These are phyloP conservation scores for Paxillus ammoniavirescens DNA, from an alignment of 768 basidiomycete species.

Conservation along the genomic window DNA sequence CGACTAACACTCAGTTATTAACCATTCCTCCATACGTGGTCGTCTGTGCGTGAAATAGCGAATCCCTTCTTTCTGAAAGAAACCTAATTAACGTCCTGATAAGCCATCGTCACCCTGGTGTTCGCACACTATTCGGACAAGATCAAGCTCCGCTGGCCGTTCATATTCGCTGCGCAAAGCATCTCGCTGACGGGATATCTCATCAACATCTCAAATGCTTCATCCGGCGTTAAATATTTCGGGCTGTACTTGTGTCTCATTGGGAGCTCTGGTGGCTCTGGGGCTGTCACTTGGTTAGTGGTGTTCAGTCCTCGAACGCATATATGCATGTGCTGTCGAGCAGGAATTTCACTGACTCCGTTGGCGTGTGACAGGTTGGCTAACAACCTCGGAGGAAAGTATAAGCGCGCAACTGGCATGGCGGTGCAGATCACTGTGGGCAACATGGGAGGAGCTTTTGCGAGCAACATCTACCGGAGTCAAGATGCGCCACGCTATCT, in stretches of 20 bases:
- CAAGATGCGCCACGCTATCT: slow-evolving; percentile 60
- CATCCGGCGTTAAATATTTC: slow-evolving; percentile 63
- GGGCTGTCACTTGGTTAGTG: slow-evolving; percentile 58
- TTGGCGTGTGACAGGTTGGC: slow-evolving; percentile 60
- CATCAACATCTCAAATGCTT: slow-evolving; percentile 58
- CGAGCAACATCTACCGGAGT: slow-evolving; percentile 59
- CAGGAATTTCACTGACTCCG: background rate
- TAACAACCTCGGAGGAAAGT: slow-evolving; percentile 59
- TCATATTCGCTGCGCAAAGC: slow-evolving; percentile 50
- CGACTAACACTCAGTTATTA: slow-evolving; percentile 59
- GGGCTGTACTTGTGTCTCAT: slow-evolving; percentile 68
- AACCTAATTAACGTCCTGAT: background rate
- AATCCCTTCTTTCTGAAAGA: background rate
- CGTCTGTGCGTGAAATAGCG: slow-evolving; percentile 44
- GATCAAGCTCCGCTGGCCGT: slow-evolving; percentile 51
- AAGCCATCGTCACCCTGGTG: slow-evolving; percentile 51
- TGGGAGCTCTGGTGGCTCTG: slow-evolving; percentile 64
- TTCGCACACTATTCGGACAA: slow-evolving; percentile 63
- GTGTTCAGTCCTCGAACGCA: background rate
- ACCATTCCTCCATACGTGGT: slow-evolving; percentile 67
- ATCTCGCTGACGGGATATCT: slow-evolving; percentile 57
- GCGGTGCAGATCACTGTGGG: slow-evolving; percentile 53
- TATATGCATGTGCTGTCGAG: no score
- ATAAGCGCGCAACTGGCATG: slow-evolving; percentile 69
- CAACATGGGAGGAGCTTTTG: slow-evolving; percentile 64